Conservation (phyloP, 2,329 filamentous ascomycete species). For the Aspergillus eucalypticola region DNA sequence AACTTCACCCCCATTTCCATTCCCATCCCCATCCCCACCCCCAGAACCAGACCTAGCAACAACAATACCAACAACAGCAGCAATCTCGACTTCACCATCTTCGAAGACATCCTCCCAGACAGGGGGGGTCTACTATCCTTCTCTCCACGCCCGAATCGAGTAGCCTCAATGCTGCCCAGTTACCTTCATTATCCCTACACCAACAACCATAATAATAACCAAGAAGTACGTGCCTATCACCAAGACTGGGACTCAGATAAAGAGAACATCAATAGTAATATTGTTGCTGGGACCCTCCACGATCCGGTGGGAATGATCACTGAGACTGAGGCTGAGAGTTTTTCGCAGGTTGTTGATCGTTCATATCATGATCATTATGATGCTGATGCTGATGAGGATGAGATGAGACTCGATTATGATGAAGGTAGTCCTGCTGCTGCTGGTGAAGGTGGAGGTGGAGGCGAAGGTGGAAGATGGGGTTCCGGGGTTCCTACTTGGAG, state of each 20-base stretch:
- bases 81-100: background rate
- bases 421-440: background rate
- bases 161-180: too few species aligned
- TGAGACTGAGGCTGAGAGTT: background rate
- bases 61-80: too few species aligned
- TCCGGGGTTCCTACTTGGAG: too few species aligned
- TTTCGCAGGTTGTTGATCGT: background rate
- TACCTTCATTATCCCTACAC: too few species aligned
- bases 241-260: constrained; percentile 2
- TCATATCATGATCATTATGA: background rate
- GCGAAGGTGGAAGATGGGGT: too few species aligned
- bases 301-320: background rate
- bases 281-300: too few species aligned
- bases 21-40: too few species aligned
- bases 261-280: background rate
- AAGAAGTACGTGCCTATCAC: background rate
- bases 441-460: too few species aligned
- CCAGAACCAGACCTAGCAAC: too few species aligned
- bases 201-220: background rate
- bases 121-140: background rate
- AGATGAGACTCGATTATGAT: background rate
- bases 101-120: background rate
- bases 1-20: too few species aligned
- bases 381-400: background rate
- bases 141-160: too few species aligned